These are phyloP conservation scores for Sporothrix pseudoabietina DNA, from an alignment of 2,329 filamentous ascomycete genomes.

Conservation along the genomic window DNA sequence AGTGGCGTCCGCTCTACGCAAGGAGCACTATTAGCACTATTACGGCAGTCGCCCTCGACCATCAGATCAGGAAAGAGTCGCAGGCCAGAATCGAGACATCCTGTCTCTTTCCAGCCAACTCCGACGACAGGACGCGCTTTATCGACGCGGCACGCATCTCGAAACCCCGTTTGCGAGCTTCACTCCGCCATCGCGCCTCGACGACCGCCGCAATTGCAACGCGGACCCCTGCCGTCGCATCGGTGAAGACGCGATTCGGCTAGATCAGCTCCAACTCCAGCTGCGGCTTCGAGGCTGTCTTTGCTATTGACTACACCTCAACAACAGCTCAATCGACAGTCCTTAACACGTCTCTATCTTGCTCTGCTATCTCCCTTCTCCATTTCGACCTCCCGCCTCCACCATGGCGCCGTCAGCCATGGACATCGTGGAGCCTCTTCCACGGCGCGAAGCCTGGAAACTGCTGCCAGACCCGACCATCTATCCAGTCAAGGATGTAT, in stretches of 20 bases:
- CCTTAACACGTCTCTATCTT: not conserved
- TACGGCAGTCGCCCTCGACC: conserved; percentile 4
- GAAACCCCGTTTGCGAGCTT: not conserved
- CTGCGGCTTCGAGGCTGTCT: not conserved
- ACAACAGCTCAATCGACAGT: not conserved
- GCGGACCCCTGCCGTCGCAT: conserved; percentile 1
- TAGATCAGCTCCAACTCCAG: not conserved
- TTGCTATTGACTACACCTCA: not conserved
- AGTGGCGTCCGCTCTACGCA: conserved; percentile 9
- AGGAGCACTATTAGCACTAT: not conserved
- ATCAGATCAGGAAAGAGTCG: conserved; percentile 18
- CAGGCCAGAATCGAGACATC: conserved; percentile 14
- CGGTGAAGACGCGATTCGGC: not conserved
- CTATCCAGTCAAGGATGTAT: conserved; percentile 63
- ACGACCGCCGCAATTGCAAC: not conserved
- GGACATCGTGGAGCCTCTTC: conserved; percentile 50
- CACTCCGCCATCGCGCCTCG: not conserved
- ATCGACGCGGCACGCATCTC: not conserved
- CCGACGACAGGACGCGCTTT: not conserved
- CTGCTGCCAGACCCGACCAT: conserved; percentile 57
- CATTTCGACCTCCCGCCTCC: not conserved
- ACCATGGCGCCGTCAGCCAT: conserved; percentile 58
- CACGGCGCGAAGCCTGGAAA: conserved; percentile 47
- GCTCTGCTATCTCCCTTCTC: not conserved
- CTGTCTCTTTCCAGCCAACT: not conserved